Evolutionary conservation across 176 grass and related monocot genomes (phyloP), one percentile per base, ranked within the genome.

Genomic region (Aegilops speltoides): DNA sequence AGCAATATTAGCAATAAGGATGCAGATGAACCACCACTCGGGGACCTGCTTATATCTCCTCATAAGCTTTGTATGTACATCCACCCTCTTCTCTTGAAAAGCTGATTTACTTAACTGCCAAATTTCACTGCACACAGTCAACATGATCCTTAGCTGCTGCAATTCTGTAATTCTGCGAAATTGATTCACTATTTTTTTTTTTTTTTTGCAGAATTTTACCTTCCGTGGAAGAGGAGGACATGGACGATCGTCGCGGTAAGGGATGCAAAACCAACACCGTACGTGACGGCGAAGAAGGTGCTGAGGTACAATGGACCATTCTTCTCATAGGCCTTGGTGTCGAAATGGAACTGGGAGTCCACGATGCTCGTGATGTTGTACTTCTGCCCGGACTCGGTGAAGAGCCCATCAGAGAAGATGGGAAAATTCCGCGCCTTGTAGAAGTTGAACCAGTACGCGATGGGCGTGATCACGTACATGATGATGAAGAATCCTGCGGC

Each of bases 151-250:
- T 48, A 78, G 54, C 46, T 82, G 24, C 1, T 77, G 17, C 74
- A 7, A 22, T 76, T 50, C 4, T 81, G 70, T 37, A 82, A 6
- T 82, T 73, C 76, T 82, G 14, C 4, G 36, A 46, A 73, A 40
- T 7, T 80, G 61, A 70, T 4, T 14, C 13, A 43, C 5, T 64
- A 81, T 54, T 48, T 23, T 22, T 31, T 34, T 37, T 22, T 54
- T 48, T 23, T 22, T 31, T 34, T 37, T 22, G 70, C 28, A 56
- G 43, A 87, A 46, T 4, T 85, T 85, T 86, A 98, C 94, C 93
- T 94, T 90, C 96, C 96, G 3, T 98, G 93, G 23, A 98, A 98
- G 56, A 98, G 90, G 73, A 98, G 71, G 41, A 98, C 96, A 82
- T 98, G 96, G 32, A 65, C 89, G 2, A 98, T 13, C 2, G 93